Percentiles rank a stretch among this genome's conserved stretches.
Conservation (phyloP, 345 rosid genomes). For the Populus ilicifolia region DNA sequence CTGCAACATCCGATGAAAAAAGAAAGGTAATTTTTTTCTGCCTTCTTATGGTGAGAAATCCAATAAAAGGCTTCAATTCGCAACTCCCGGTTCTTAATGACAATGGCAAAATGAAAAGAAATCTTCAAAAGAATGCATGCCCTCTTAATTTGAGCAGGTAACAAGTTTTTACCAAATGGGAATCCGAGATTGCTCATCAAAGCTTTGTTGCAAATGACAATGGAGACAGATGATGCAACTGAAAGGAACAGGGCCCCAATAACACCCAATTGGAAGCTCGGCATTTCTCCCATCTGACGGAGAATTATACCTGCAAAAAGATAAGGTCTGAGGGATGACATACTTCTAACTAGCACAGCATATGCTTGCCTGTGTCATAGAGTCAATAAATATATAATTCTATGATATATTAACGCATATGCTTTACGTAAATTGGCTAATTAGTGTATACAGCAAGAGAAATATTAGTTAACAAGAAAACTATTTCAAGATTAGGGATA, state of each 20-base stretch:
- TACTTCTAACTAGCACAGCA: neutral
- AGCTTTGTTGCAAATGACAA: conserved; percentile 99
- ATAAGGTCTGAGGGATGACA: neutral
- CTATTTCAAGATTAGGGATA: neutral
- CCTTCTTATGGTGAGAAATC: no score
- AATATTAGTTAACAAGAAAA: neutral
- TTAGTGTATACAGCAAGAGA: neutral
- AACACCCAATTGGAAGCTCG: conserved; percentile 79
- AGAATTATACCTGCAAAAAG: neutral
- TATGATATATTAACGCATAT: neutral
- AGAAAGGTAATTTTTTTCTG: no score
- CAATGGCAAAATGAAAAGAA: neutral
- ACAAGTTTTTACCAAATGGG: conserved; percentile 68
- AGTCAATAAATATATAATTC: neutral
- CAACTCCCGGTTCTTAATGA: no score
- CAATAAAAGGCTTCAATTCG: no score
- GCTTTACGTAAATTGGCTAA: neutral
- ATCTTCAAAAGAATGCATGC: neutral
- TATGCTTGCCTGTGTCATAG: no score
- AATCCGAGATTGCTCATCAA: conserved; percentile 98
- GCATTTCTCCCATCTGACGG: conserved; percentile 75
- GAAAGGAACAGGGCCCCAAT: conserved; percentile 89
- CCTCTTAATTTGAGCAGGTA: neutral
- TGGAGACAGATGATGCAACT: conserved; percentile 95
- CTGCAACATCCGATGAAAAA: conserved; percentile 29